Base-by-base conservation (phyloP, 2,329 filamentous ascomycete species). In the Arthrobotrys musiformis region DNA sequence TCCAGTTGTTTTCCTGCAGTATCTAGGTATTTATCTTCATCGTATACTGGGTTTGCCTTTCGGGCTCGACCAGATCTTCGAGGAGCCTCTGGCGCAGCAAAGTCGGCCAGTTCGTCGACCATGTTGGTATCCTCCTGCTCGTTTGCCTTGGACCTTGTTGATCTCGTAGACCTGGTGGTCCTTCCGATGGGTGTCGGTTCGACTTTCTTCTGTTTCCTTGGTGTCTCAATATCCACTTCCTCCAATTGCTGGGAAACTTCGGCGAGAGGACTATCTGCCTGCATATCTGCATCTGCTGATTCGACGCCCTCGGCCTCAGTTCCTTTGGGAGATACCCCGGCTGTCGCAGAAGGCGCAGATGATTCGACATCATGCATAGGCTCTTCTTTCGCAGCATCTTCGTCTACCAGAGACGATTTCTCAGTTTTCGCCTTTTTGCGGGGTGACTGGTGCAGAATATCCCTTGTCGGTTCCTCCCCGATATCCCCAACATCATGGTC, bases 11-110 rank as follows among this genome's bases (percentile, higher is more conserved):
- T 66, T 26, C 46, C 17, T 7, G 60, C 66, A 30, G 66, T 24
- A 26, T 77, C 73, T 30, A 77, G 22, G 35, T 52, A 52, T 46
- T 67, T 66, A 30, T 77, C 73, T 33, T 77, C 73, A n/a, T 77
- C 56, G 22, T 77, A 77, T 6, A 61, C 66, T 11, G 60, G 66
- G n/a, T 76, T 70, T 24, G 50, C 15, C 24, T 70, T 70, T 9
- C 66, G 66, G n/a, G 52, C 46, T 26, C 73, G 60, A 19, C 56
- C 60, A 13, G 73, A 77, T 46, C 73, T 66, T 15, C 73, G 69
- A 26, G 73, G 69, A 6, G 66, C 44, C 13, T 64, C 72, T 4
- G 42, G 15, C 3, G 66, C 28, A 22, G 58, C 9, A 17, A 77
- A 13, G 2, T 24, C 7, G 15, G 60, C 30, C 35, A 70, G 24